Percentiles rank a stretch among this genome's conserved stretches.
These are phyloP conservation scores for Raphanus sativus DNA, from an alignment of 345 rosid genomes.

Conservation along the genomic window DNA sequence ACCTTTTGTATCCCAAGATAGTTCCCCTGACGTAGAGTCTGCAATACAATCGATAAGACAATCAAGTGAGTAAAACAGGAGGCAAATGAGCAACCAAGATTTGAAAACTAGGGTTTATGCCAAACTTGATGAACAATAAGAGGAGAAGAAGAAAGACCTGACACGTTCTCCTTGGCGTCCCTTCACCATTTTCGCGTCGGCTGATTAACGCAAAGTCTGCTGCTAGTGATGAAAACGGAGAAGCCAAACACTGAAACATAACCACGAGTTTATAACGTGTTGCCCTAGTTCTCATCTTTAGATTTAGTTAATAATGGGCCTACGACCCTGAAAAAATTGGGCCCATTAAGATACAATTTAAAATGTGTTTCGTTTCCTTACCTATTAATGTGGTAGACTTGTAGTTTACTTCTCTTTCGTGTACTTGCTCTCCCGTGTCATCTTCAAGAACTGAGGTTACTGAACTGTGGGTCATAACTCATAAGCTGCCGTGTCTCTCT, in stretches of 20 bases:
- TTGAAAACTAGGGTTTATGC: background rate
- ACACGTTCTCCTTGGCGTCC: constrained; percentile 75
- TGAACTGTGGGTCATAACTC: no score
- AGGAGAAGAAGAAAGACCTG: constrained; percentile 38
- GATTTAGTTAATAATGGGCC: background rate
- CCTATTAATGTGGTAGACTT: no score
- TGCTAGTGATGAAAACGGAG: constrained; percentile 14
- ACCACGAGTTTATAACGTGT: constrained; percentile 9
- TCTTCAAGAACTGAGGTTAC: no score
- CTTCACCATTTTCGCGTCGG: constrained; percentile 58
- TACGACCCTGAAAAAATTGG: background rate
- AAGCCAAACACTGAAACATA: background rate
- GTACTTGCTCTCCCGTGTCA: no score
- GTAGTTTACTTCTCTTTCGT: no score
- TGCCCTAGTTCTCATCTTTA: background rate
- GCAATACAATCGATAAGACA: constrained; percentile 16
- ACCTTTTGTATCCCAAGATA: constrained; percentile 46
- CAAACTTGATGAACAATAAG: background rate
- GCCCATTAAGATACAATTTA: background rate
- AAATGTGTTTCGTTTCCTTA: background rate
- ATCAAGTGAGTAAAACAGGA: background rate
- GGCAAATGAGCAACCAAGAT: no score
- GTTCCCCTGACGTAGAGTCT: constrained; percentile 46
- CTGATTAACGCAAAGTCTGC: constrained; percentile 15
- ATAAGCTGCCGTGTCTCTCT: no score